These are phyloP conservation scores for Pelagophyceae sp. DNA, from an alignment of 352 stramenopile genomes.

Conservation along the genomic window DNA sequence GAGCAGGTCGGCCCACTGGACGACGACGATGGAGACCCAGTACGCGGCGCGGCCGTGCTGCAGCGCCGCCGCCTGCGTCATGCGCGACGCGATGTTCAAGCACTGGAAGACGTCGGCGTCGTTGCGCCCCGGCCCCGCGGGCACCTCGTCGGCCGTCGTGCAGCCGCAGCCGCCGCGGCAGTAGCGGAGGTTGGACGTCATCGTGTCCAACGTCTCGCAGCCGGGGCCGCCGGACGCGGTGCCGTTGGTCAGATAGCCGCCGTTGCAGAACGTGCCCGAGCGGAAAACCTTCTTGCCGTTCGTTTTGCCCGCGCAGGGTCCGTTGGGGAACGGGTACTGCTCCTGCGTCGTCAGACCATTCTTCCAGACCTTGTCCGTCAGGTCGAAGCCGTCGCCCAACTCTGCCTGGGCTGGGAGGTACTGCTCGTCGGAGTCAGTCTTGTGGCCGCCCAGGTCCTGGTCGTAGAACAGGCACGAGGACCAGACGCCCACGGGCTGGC, in stretches of 20 bases:
- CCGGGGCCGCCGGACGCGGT: neutral
- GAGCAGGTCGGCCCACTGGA: slow-evolving; percentile 77
- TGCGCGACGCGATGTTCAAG: slow-evolving; percentile 72
- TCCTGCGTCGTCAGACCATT: neutral
- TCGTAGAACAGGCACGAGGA: slow-evolving; percentile 35
- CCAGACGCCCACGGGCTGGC: slow-evolving; percentile 65
- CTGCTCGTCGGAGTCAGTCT: neutral
- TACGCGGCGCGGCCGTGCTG: slow-evolving; percentile 67
- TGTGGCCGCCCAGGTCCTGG: neutral
- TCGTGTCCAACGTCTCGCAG: slow-evolving; percentile 24
- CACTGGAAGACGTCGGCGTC: slow-evolving; percentile 33
- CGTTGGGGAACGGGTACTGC: neutral
- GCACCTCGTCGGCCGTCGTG: neutral
- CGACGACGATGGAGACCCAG: slow-evolving; percentile 69
- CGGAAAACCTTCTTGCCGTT: slow-evolving; percentile 27
- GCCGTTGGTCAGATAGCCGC: slow-evolving; percentile 15
- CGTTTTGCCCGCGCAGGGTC: neutral
- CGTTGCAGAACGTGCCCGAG: slow-evolving; percentile 32
- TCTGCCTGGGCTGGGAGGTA: neutral
- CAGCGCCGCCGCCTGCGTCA: slow-evolving; percentile 69
- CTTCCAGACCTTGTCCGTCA: neutral
- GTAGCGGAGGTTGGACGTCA: slow-evolving; percentile 29
- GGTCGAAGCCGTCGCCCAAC: neutral
- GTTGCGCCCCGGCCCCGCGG: slow-evolving; percentile 12
- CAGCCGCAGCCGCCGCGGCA: slow-evolving; percentile 21